Conservation (phyloP, 2,329 filamentous ascomycete species). For the Periglandula ipomoeae region DNA sequence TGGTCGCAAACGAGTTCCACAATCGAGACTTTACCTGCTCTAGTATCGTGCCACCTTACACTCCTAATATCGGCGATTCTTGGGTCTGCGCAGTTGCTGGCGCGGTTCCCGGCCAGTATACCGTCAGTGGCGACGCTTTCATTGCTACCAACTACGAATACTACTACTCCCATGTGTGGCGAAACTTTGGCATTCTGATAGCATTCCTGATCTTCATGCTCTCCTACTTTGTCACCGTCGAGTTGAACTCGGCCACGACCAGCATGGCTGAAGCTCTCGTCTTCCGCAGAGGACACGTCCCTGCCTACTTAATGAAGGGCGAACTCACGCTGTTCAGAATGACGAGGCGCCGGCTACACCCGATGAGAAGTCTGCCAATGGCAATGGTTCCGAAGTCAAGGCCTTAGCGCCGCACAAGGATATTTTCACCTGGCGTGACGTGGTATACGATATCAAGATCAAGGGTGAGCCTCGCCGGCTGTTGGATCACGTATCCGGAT, state of each 20-base stretch:
- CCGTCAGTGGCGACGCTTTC: constrained; percentile 53
- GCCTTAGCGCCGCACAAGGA: constrained; percentile 35
- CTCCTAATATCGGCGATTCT: constrained; percentile 30
- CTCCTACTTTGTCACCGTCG: constrained; percentile 53
- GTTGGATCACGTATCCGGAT: constrained; percentile 72
- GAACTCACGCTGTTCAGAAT: constrained; percentile 20
- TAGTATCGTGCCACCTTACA: constrained; percentile 36
- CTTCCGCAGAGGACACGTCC: constrained; percentile 49
- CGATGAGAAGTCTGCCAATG: constrained; percentile 8
- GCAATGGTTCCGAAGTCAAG: constrained; percentile 14
- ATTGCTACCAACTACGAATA: constrained; percentile 48
- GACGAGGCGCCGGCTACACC: constrained; percentile 20
- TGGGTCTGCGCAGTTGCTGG: constrained; percentile 47
- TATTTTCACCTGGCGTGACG: constrained; percentile 71
- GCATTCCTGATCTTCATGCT: constrained; percentile 56
- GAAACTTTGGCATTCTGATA: constrained; percentile 60
- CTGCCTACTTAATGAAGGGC: constrained; percentile 27
- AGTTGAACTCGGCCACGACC: constrained; percentile 53
- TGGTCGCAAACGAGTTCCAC: constrained; percentile 66
- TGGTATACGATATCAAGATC: constrained; percentile 63
- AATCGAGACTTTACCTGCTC: constrained; percentile 48
- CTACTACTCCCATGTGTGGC: constrained; percentile 48
- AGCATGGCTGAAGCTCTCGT: constrained; percentile 62
- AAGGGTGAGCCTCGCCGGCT: constrained; percentile 64
- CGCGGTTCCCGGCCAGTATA: constrained; percentile 40